Percentiles rank a stretch among this genome's conserved stretches.
phyloP scores from a whole-genome alignment of 257 asterid genomes.

The Gynochthodes officinalis region DNA sequence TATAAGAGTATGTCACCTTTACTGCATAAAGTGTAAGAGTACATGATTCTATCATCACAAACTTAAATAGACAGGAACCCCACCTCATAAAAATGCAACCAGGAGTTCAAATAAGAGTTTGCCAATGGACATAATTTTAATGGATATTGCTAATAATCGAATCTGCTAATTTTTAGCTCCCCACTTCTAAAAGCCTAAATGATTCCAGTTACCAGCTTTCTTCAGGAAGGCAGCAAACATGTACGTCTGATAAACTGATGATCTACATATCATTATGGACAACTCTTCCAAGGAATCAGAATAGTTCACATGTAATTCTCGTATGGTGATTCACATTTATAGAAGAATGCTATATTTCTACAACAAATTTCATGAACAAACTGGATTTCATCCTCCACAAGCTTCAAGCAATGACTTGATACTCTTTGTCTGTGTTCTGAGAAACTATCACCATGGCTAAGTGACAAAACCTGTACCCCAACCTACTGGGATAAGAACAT shows the following conservation, averaged over 20 bases:
- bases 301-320: too few relatives aligned
- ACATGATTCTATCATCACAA: constrained; percentile 1
- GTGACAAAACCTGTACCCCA: not conserved
- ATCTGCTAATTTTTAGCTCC: not conserved
- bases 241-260: not conserved
- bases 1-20: too few relatives aligned
- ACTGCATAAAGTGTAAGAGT: not conserved
- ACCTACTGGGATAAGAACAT: not conserved
- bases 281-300: not conserved
- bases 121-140: not conserved
- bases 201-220: not conserved
- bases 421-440: not conserved
- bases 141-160: not conserved
- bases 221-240: not conserved
- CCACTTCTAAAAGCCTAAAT: not conserved
- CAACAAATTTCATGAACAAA: not conserved
- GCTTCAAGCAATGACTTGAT: not conserved
- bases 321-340: not conserved
- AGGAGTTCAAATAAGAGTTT: not conserved
- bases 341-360: not conserved
- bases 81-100: not conserved
- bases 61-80: constrained; percentile 1
- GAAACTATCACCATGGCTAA: not conserved
- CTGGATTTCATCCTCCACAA: not conserved
- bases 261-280: not conserved